Base-by-base conservation (phyloP, 805 yeast species). In the Candida fluviatilis region DNA sequence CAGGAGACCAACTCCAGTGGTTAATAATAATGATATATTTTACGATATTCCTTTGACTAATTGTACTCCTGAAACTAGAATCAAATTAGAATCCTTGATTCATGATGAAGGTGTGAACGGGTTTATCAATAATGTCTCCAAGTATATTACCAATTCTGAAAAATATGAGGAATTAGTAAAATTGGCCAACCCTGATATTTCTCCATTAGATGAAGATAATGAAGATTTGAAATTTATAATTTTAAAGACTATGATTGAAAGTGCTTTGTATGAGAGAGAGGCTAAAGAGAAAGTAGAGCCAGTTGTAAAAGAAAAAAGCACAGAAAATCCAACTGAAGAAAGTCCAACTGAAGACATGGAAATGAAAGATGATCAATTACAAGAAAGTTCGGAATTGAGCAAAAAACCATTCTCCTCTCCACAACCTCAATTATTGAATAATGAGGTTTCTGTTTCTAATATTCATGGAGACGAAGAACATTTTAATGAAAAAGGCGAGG, bases 11-110 rank as follows among this genome's bases (percentile, higher is more conserved):
- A 27, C 5, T 12, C 11, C 8, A 21, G 5, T 4, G 15, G 10
- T 12, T 18, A 24, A 25, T 26, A 26, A 18, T 19, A 28, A 42
- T 18, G 60, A 55, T 25, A 43, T 45, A 4, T 37, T 48, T 15
- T 51, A 50, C 34, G 63, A 58, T 40, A 52, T 60, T 34, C 61
- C 62, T 15, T 40, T 60, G 28, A 43, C 50, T 18, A 38, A 52
- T 21, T 52, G 57, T 30, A 40, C 51, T 5, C 8, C 27, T 7
- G 48, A 43, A 13, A 45, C 49, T 21, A 42, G 41, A 18, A 31
- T 36, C 7, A 42, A 40, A 16, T 45, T 61, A 25, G 57, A 52
- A 34, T 12, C 35, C 2, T 34, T 50, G 18, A 36, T 57, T 10
- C 19, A 33, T 10, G 35, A 32, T 4, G 49, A 45, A 5, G 55